Evolutionary conservation across 1,284 basidiomycete genomes (phyloP).

Genomic region (Pyrrhoderma lamaoense): DNA sequence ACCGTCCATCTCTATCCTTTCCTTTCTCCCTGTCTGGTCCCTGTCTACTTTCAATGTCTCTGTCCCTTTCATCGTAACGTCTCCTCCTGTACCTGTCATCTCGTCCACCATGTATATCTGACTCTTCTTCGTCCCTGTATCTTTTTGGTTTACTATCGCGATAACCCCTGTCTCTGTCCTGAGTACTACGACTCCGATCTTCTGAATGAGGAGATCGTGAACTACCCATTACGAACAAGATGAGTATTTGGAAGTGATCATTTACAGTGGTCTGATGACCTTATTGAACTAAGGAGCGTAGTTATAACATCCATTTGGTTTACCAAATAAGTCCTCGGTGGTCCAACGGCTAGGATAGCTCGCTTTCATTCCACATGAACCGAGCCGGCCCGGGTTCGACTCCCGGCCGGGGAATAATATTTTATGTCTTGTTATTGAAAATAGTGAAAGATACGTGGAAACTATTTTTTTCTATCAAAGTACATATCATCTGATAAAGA

Average conservation of each 20-base stretch:
- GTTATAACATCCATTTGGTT: not conserved
- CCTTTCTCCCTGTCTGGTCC: not conserved
- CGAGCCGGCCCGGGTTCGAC: constrained; percentile 22
- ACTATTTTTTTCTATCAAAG: no score
- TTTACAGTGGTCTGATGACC: not conserved
- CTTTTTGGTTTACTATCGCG: not conserved
- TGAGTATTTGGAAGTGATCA: not conserved
- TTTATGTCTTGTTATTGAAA: not conserved
- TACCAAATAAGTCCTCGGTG: constrained; percentile 12
- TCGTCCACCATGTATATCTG: not conserved
- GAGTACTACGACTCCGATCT: no score
- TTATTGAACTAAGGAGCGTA: no score
- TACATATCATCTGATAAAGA: no score
- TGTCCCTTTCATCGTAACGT: not conserved
- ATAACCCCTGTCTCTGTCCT: not conserved
- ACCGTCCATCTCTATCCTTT: not conserved
- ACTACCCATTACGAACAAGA: not conserved
- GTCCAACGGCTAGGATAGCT: constrained; percentile 19
- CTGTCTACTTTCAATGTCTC: not conserved
- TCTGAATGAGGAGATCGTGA: no score
- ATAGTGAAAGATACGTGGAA: no score
- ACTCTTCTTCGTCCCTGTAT: not conserved
- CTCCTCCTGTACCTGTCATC: not conserved
- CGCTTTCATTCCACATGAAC: constrained; percentile 11
- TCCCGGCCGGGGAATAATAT: constrained; percentile 21